Evolutionary conservation across 164 flowering plant genomes (phyloP), one percentile per base, ranked within the genome.

Genomic region (Kingdonia uniflora): DNA sequence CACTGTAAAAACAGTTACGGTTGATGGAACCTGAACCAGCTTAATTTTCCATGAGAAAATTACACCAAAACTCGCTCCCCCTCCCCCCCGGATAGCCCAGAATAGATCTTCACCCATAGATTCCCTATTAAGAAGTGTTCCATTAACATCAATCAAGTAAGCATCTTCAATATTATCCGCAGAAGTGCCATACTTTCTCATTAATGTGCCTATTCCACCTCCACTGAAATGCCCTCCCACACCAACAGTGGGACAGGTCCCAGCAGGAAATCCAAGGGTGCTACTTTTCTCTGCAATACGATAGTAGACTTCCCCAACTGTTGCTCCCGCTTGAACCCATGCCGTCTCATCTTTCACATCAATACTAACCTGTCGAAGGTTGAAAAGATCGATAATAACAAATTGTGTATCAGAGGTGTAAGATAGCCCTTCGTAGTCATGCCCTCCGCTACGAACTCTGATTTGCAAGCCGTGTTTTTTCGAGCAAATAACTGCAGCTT

Each of bases 391-490:
- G 14, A 41, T 15, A 1, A 54, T 41, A 54, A 41, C 35, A 38
- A 52, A 52, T 38, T 23, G 55, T 5, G 11, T 21, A 52, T 19
- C 11, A 11, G 55, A 35, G 10, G 8, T 19, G 11, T 52, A 52
- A 11, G 55, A 52, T 6, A 52, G n/a, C 15, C 55, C 55, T 21
- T 52, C 55, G n/a, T 10, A 37, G 43, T 52, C 55, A 38, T 52
- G 55, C n/a, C 55, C 55, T 14, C 55, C 44, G 15, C 55, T 52
- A 5, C 42, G 55, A 37, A 39, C 16, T 39, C 42, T 52, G 43
- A 52, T 19, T 6, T 52, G 22, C 14, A 29, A 51, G 2, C 15
- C 13, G 35, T 5, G 5, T 26, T n/a, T 33, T 51, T 12, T 35
- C 11, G 41, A 29, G 22, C 55, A 35, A 35, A 51, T 37, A 10